Evolutionary conservation across 2,329 filamentous ascomycete species (phyloP).

Genomic region (Phaeosphaeriaceae sp.): DNA sequence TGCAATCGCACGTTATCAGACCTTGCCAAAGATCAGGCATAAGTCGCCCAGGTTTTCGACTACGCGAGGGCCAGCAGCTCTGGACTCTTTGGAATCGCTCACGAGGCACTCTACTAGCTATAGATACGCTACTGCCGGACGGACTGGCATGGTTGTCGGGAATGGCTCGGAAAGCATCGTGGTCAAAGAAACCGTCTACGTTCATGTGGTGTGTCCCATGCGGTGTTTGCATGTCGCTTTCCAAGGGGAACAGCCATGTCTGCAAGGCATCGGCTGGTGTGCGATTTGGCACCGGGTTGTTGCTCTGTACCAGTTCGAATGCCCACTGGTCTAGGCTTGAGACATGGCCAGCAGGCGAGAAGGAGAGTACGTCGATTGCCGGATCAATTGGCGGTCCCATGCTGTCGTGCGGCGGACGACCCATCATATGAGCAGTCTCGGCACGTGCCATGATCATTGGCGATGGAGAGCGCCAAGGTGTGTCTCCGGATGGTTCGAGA

Average conservation of each 20-base stretch:
- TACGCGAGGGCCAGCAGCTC: conserved; percentile 48
- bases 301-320: conserved; percentile 48
- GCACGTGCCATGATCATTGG: conserved; percentile 36
- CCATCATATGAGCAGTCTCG: conserved; percentile 31
- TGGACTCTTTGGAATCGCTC: conserved; percentile 50
- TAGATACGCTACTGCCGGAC: conserved; percentile 45
- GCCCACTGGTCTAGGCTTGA: conserved; percentile 48
- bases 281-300: conserved; percentile 45
- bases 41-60: conserved; percentile 38
- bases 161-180: conserved; percentile 31
- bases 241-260: conserved; percentile 48
- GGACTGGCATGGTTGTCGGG: conserved; percentile 41
- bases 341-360: conserved; percentile 43
- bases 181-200: conserved; percentile 41
- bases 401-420: conserved; percentile 37
- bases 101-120: conserved; percentile 48
- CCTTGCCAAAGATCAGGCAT: conserved; percentile 48
- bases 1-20: conserved; percentile 36
- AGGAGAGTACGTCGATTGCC: conserved; percentile 46
- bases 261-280: conserved; percentile 46
- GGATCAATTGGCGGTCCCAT: conserved; percentile 49
- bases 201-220: conserved; percentile 38
- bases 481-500: conserved; percentile 41
- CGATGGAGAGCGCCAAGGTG: conserved; percentile 46
- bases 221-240: conserved; percentile 37